Base-by-base conservation (phyloP, 495 filamentous ascomycete species). In the Cercophora scortea region DNA sequence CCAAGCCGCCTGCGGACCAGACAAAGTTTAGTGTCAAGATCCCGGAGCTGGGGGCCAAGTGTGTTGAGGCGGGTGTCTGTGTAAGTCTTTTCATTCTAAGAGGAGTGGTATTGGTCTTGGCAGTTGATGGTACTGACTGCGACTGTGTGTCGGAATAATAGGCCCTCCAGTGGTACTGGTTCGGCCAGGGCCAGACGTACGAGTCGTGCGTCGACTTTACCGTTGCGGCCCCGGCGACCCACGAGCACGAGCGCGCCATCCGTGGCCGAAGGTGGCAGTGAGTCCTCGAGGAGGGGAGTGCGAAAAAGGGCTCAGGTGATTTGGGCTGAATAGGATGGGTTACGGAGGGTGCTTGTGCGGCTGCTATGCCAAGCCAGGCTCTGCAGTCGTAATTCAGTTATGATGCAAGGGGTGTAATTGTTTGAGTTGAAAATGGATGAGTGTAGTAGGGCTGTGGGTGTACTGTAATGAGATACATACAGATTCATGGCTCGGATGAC, bases 191-290 rank as follows among this genome's bases (percentile, higher is more conserved):
- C 44, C 85, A 90, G 74, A 87, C 85, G 32, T 89, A 89, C 56
- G 82, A 89, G 75, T 77, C 78, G 41, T 88, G 85, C 61, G 61
- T 87, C 57, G 85, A 90, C 63, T 87, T 89, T 65, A 80, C 78
- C 40, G 62, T 85, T 42, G 49, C 64, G 1, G 56, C 49, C 10
- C 33, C 50, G 2, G n/a, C 42, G 7, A 18, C 44, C 3, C 47
- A 41, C 19, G 50, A 32, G 48, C 48, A 50, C 13, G 17, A 16
- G 10, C 33, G 25, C 38, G 19, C 12, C 17, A 45, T 51, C 17
- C 19, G 49, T 1, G 51, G 51, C 36, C 51, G 34, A 44, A 42
- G 15, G 13, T 42, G 51, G 51, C 19, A 53, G 4, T 53, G 35
- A 42, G 10, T 45, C 42, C 25, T 25, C 25, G 25, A 5, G 25